phyloP scores from a whole-genome alignment of 2,329 filamentous ascomycete genomes.

The Zasmidium angulare region DNA sequence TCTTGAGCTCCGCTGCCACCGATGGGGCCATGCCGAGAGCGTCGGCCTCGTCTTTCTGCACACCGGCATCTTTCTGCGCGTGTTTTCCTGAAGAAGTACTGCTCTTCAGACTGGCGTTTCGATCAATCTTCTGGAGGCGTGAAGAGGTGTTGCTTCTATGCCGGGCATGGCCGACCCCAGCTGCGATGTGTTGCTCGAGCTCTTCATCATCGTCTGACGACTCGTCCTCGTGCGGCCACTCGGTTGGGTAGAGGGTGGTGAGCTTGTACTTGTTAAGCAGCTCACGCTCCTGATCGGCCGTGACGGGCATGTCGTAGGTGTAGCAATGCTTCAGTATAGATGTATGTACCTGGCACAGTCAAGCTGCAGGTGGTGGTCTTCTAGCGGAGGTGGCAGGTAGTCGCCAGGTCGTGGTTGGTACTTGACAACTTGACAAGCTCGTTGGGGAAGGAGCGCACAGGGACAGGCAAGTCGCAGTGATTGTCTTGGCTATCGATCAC shows the following conservation, averaged over 20 bases:
- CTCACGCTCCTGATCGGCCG: constrained; percentile 68
- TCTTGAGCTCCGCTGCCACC: constrained; percentile 76
- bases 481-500: too few relatives aligned
- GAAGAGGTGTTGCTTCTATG: constrained; percentile 12
- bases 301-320: constrained; percentile 44
- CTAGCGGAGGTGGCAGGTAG: neutral
- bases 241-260: constrained; percentile 70
- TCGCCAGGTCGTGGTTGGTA: neutral
- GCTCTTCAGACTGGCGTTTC: constrained; percentile 67
- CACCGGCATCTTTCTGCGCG: constrained; percentile 65
- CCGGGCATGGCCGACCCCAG: constrained; percentile 26
- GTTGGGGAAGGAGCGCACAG: neutral
- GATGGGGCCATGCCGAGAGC: constrained; percentile 85
- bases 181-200: constrained; percentile 44
- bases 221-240: constrained; percentile 81
- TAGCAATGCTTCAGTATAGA: neutral
- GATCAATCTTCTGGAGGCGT: constrained; percentile 78
- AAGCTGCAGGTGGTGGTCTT: neutral
- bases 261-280: constrained; percentile 91
- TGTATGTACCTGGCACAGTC: neutral
- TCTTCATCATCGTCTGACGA: constrained; percentile 35
- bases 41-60: constrained; percentile 90
- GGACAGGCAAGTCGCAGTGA: too few relatives aligned
- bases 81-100: constrained; percentile 53
- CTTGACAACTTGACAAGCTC: neutral